Evolutionary conservation across 176 grass and related monocot species (phyloP), one percentile per base, ranked within the genome.

Genomic region (Avena atlantica): DNA sequence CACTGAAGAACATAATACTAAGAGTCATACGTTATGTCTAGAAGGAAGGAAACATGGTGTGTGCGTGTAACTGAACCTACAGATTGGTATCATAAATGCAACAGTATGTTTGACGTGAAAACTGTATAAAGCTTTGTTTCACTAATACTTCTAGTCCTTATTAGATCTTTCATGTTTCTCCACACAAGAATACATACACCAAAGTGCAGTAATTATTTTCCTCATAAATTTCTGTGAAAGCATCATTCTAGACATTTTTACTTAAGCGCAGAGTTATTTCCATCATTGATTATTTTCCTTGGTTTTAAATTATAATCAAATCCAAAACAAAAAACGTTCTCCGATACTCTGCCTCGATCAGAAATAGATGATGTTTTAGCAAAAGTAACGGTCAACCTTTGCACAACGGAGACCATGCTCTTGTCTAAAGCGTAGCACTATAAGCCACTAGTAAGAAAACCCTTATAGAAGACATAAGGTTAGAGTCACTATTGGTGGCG

Each of bases 261-360:
- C 8, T 61, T 88, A 80, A 78, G 74, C 45, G 29, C 9, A 77
- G 24, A 84, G 36, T 51, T 51, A 36, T 48, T 48, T 50, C 24
- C 17, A 70, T 42, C 36, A 11, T 31, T 17, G 21, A 24, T 71
- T 79, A 59, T 79, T 70, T 71, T 68, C 48, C 68, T 86, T 70
- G 23, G 55, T 45, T 76, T 11, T 29, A 76, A 82, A 47, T 49
- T 67, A n/a, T 66, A 81, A 87, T 65, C 27, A 81, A 73, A 53
- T 80, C 56, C 44, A 16, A 34, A 27, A 12, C 16, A 53, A 83
- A 83, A 44, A 27, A 64, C 9, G 11, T 27, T 68, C 36, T 45
- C 23, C 13, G 52, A 88, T 70, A 56, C 16, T 20, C 16, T 20
- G 31, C 66, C 66, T 70, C 14, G 15, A 37, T 37, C 2, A 19